Base-by-base conservation (phyloP, 495 filamentous ascomycete genomes). In the Aspergillus coremiiformis region DNA sequence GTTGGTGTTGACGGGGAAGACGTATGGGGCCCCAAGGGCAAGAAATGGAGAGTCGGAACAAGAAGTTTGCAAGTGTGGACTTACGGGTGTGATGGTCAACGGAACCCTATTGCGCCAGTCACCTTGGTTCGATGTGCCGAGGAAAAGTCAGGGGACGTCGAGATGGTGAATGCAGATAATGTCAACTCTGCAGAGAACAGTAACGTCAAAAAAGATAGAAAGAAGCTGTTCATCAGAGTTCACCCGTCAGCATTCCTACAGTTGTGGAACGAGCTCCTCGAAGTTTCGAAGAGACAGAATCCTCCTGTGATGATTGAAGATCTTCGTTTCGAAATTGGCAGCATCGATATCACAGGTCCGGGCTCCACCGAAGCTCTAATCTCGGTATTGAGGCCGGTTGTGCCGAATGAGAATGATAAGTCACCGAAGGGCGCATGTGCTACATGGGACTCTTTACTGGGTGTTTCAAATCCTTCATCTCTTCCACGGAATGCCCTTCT, bases 241-340 rank as follows among this genome's bases (percentile, higher is more conserved):
- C 93, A 98, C 66, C 93, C 93, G 0, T 88, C 93, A 17, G 87
- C 84, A 21, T 98, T 97, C 66, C 67, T 87, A 15, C 86, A 95
- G 58, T 57, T 86, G 0, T 97, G 93, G 83, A 81, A 85, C 20
- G 81, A 87, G 56, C 57, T 96, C n/a, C 62, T 91, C 33, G 77
- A 74, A 29, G 61, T 86, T 7, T 78, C 81, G 10, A 91, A 89
- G 60, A 72, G 77, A 42, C 85, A 90, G 62, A 82, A 78, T 26
- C 87, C 89, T 4, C 74, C 72, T 9, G 81, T 92, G 19, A 82
- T 81, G 49, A 63, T 95, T n/a, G 89, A 96, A 62, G 93, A 98
- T 62, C 65, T 98, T 12, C 81, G 93, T 2, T 97, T 89, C 60
- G 91, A 97, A 58, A 85, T 98, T 65, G 93, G 93, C 39, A 96